These are phyloP conservation scores for Penicillium egyptiacum DNA, from an alignment of 495 filamentous ascomycete species.

Conservation along the genomic window DNA sequence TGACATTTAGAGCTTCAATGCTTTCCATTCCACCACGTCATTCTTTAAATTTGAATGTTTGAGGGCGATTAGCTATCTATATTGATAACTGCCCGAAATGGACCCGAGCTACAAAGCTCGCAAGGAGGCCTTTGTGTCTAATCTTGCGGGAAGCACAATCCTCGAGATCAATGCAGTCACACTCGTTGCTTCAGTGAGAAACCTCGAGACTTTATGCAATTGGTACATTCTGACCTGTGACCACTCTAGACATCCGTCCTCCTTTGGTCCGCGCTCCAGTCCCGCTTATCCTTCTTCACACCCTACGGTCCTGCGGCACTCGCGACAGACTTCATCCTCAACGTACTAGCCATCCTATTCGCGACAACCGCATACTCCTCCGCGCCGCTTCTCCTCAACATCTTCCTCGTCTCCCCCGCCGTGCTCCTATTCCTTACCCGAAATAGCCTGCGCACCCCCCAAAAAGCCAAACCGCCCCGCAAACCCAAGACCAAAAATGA, in stretches of 20 bases:
- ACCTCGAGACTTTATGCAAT: conserved; percentile 6
- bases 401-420: conserved; percentile 71
- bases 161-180: conserved; percentile 84
- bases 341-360: conserved; percentile 76
- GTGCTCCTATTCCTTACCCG: conserved; percentile 58
- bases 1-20: conserved; percentile 10
- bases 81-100: conserved; percentile 37
- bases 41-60: neutral
- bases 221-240: conserved; percentile 2
- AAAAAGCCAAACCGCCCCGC: conserved; percentile 60
- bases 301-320: conserved; percentile 67
- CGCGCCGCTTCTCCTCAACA: conserved; percentile 69
- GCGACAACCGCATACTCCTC: conserved; percentile 84
- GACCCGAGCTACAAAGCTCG: conserved; percentile 75
- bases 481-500: conserved; percentile 36
- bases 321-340: conserved; percentile 80
- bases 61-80: neutral
- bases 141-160: conserved; percentile 80
- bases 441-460: conserved; percentile 38
- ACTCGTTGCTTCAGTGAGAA: conserved; percentile 76
- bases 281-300: conserved; percentile 80
- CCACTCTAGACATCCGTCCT: conserved; percentile 67
- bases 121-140: conserved; percentile 95
- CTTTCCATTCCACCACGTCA: conserved; percentile 1
- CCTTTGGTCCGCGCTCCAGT: conserved; percentile 88